Conservation (phyloP, 768 basidiomycete genomes). For the Nidularia sp. region DNA sequence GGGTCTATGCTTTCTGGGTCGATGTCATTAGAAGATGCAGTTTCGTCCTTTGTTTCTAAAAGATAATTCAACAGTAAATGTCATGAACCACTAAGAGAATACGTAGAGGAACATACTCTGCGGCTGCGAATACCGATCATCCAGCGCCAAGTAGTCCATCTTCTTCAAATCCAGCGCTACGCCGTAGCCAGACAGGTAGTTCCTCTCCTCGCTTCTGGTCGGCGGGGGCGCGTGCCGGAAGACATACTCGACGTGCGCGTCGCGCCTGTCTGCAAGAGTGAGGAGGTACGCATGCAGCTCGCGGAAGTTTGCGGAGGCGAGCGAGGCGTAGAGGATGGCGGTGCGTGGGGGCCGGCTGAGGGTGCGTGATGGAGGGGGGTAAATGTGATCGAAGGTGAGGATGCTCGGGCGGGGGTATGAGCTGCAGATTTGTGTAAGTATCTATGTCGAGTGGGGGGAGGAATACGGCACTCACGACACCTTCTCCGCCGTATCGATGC, state of each 20-base stretch:
- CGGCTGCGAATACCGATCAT: constrained; percentile 60
- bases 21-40: neutral
- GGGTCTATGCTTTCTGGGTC: constrained; percentile 19
- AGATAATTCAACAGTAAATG: neutral
- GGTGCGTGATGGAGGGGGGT: constrained; percentile 42
- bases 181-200: constrained; percentile 82
- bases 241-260: constrained; percentile 63
- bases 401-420: constrained; percentile 39
- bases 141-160: constrained; percentile 92
- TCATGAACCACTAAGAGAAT: neutral
- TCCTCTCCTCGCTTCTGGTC: constrained; percentile 18
- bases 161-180: constrained; percentile 93
- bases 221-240: constrained; percentile 61
- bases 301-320: constrained; percentile 63
- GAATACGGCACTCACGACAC: constrained; percentile 19
- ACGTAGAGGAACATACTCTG: constrained; percentile 6
- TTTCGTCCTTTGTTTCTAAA: neutral
- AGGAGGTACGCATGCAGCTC: constrained; percentile 65
- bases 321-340: constrained; percentile 76
- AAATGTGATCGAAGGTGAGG: constrained; percentile 77
- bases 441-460: neutral
- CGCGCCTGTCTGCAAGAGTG: constrained; percentile 36
- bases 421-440: constrained; percentile 7
- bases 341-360: constrained; percentile 49
- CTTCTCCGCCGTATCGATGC: constrained; percentile 34